Evolutionary conservation across 257 asterid species (phyloP), one percentile per base, ranked within the genome.

Genomic region (Cynanchum wilfordii): DNA sequence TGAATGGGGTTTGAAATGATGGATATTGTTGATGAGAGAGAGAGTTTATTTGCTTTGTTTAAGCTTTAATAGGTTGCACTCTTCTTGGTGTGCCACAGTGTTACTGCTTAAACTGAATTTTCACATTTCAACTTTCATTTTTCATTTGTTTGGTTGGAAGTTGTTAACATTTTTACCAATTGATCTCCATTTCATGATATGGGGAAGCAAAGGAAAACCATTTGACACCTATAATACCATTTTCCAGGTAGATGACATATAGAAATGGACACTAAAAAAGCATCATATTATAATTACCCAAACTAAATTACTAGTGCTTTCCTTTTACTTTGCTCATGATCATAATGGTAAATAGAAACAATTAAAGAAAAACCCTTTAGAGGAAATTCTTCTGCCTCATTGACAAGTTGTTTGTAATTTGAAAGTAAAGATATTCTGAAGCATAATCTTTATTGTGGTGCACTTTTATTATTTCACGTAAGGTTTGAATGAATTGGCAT

Each of bases 1-100:
- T 30, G 72, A 71, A 76, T 70, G 74, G 25, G 81, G 88, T 83
- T 76, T 72, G 82, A 71, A 84, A 45, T 68, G 78, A 59, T 73
- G 76, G 71, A 62, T 76, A 54, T 67, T 74, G 85, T 77, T 73
- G 74, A 80, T 79, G 79, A 33, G 38, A 33, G 79, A 33, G 38
- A 33, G 38, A 75, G 83, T 76, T 52, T 75, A 73, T 79, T 82
- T 45, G 66, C 63, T 71, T 76, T 77, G 77, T 74, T 70, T 71
- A 40, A 81, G 81, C 69, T 73, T 75, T 69, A 69, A 54, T 65
- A 38, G 71, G 75, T 24, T 49, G 63, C 58, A 73, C 6, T 75
- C 76, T 36, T 82, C 76, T 77, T 49, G 24, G 49, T 75, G 81
- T 73, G 72, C 77, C 73, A 71, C 54, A 58, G 75, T 57, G 30